Conservation (phyloP, 169 alveolate species). For the Plasmodium fragile region DNA sequence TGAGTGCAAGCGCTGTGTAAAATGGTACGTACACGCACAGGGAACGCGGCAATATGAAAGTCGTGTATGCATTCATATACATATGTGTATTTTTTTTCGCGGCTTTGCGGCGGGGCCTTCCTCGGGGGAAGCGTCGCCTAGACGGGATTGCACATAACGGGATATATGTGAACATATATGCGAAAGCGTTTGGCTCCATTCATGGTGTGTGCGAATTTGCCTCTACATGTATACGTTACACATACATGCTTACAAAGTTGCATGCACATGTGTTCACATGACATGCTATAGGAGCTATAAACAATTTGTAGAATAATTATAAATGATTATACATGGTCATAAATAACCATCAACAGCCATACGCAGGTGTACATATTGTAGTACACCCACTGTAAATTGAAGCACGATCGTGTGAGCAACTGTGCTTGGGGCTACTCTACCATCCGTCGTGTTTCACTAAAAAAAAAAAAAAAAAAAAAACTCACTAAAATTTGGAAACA, state of each 20-base stretch:
- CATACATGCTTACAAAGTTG: background rate
- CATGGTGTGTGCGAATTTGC: background rate
- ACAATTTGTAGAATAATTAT: too few species aligned
- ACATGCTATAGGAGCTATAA: background rate
- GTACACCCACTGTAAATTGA: background rate
- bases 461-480: conserved; percentile 2
- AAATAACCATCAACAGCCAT: background rate
- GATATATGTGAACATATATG: background rate
- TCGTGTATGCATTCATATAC: background rate
- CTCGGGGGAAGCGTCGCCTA: background rate
- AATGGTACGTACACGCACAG: background rate
- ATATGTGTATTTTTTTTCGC: background rate
- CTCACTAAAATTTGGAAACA: background rate
- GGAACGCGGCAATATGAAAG: background rate
- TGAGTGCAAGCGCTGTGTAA: background rate
- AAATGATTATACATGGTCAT: background rate
- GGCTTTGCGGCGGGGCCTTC: background rate
- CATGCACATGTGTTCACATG: background rate
- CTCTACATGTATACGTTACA: background rate
- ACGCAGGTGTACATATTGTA: background rate
- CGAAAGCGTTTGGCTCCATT: background rate
- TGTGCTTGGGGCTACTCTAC: background rate
- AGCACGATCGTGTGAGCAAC: background rate
- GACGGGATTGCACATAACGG: background rate
- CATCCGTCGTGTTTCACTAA: background rate